Percentiles rank a stretch among this genome's conserved stretches.
These are phyloP conservation scores for Hypholoma fasciculare DNA, from an alignment of 768 basidiomycete species.

Conservation along the genomic window DNA sequence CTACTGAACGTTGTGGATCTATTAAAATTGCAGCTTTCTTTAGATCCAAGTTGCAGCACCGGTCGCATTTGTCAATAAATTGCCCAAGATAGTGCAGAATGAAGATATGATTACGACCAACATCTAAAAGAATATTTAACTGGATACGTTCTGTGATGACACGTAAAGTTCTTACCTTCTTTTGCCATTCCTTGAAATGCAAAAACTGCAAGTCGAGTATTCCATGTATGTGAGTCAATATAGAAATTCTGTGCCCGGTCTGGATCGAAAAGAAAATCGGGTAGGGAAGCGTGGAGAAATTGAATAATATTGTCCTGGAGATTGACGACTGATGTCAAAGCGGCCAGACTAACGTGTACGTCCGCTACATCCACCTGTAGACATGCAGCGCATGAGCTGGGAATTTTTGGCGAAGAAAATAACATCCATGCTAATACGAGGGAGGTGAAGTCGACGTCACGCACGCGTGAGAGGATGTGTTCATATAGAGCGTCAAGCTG, in stretches of 20 bases:
- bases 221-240: not conserved
- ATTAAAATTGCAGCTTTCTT: too few relatives aligned
- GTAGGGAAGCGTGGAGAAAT: slow-evolving; percentile 4
- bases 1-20: too few relatives aligned
- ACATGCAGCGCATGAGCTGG: not conserved
- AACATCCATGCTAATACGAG: not conserved
- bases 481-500: slow-evolving; percentile 7
- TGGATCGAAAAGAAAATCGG: slow-evolving; percentile 2
- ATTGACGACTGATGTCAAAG: not conserved
- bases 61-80: too few relatives aligned
- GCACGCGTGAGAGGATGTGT: slow-evolving; percentile 3
- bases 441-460: not conserved
- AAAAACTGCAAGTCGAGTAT: not conserved
- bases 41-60: too few relatives aligned
- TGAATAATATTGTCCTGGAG: not conserved
- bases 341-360: not conserved
- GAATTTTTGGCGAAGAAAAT: not conserved
- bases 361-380: not conserved
- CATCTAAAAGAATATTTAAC: too few relatives aligned
- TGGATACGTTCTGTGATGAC: too few relatives aligned
- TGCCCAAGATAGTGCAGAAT: too few relatives aligned
- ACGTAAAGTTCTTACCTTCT: too few relatives aligned
- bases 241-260: not conserved
- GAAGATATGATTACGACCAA: not conserved
- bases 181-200: not conserved